Evolutionary conservation across 805 yeast genomes (phyloP), one percentile per base, ranked within the genome.

Genomic region (Zygoascus flipseniorum): DNA sequence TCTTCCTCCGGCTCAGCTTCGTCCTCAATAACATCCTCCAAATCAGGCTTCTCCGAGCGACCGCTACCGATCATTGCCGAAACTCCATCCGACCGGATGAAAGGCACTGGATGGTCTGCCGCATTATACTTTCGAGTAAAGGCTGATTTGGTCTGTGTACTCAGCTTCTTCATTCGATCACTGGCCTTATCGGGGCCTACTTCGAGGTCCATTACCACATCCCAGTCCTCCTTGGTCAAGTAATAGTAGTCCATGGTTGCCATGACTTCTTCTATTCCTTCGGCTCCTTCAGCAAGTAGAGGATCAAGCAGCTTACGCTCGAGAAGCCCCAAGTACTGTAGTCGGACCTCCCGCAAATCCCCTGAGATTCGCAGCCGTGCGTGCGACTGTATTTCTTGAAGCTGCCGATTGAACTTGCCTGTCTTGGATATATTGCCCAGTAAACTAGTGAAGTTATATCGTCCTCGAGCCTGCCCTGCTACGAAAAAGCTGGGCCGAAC

Each of bases 171-270:
- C 9, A 18, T 19, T 28, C 45, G 43, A 16, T 39, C 44, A 2
- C 16, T 13, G 9, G 42, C 14, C 16, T 20, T 39, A 32, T 67
- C 66, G 8, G 67, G 64, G 0, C 96, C 96, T 11, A 89, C 83
- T 16, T 88, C 85, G 56, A 90, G 79, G 57, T 90, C 97, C 78
- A 89, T 75, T 10, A 93, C 72, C 20, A 77, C 77, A 64, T 92
- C 98, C 90, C 95, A 92, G 68, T 93, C 98, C 54, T 90, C 96
- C 62, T 81, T 85, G 8, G 96, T 86, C 41, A 93, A 67, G 63
- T 81, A 93, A 68, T 93, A 93, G 37, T 80, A 74, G 68, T 93
- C 99, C 86, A 93, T 77, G 1, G 80, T 62, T n/a, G 74, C 72
- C 48, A 93, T 81, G 2, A 86, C 84, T 2, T 76, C 78, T 0